Evolutionary conservation across 805 yeast species (phyloP).

Genomic region (Wickerhamomyces queroliae): DNA sequence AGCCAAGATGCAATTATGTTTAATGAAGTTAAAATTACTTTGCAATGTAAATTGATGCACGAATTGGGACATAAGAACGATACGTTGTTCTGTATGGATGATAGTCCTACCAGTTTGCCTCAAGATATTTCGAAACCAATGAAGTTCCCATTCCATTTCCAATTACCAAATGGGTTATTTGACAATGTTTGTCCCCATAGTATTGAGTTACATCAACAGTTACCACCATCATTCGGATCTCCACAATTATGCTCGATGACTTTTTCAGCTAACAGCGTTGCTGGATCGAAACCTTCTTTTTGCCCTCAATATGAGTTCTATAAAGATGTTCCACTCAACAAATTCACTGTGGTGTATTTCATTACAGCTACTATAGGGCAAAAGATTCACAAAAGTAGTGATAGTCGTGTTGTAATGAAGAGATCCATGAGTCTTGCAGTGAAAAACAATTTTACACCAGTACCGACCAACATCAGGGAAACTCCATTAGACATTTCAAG

Average conservation of each 20-base stretch:
- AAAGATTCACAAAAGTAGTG: slow-evolving; percentile 3
- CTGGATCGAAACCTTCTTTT: slow-evolving; percentile 9
- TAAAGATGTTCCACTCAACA: slow-evolving; percentile 2
- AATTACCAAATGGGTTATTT: not conserved
- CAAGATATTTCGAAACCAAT: not conserved
- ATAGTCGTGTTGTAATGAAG: slow-evolving; percentile 8
- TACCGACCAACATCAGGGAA: not conserved
- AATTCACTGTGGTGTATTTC: slow-evolving; percentile 11
- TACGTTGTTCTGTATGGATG: not conserved
- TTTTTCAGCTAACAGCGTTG: slow-evolving; percentile 10
- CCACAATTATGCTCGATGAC: slow-evolving; percentile 13
- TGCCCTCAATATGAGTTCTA: slow-evolving; percentile 1
- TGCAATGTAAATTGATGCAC: slow-evolving; percentile 2
- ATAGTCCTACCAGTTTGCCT: not conserved
- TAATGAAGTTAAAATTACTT: slow-evolving; percentile 15
- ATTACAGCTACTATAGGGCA: slow-evolving; percentile 7
- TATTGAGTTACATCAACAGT: slow-evolving; percentile 3
- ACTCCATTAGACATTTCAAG: not conserved
- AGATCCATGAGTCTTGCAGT: slow-evolving; percentile 16
- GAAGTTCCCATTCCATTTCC: not conserved
- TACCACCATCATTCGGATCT: slow-evolving; percentile 14
- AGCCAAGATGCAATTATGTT: slow-evolving; percentile 10
- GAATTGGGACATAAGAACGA: not conserved
- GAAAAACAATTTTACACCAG: not conserved
- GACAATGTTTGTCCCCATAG: not conserved